Evolutionary conservation across 2,329 filamentous ascomycete species (phyloP).

Genomic region (Penicillium sp.): DNA sequence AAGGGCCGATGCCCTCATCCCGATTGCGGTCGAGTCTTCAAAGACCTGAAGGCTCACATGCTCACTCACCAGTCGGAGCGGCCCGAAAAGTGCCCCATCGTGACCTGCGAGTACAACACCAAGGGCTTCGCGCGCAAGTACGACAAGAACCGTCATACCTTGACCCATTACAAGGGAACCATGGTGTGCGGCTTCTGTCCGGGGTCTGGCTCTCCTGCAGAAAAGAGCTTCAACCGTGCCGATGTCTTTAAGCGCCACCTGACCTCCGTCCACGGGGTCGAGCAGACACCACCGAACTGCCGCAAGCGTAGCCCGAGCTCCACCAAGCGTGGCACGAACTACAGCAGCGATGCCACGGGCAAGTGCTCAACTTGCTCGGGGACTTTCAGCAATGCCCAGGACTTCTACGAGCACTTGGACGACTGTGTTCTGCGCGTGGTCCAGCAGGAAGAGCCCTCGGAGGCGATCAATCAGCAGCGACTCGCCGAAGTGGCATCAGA

Average conservation of each 20-base stretch:
- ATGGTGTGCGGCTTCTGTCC: conserved; percentile 97
- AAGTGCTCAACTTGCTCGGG: conserved; percentile 88
- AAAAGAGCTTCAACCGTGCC: conserved; percentile 93
- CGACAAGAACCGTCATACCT: conserved; percentile 89
- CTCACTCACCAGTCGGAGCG: conserved; percentile 87
- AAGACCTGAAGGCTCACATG: conserved; percentile 91
- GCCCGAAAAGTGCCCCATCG: conserved; percentile 90
- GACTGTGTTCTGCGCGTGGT: conserved; percentile 63
- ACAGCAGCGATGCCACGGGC: conserved; percentile 71
- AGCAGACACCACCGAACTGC: conserved; percentile 88
- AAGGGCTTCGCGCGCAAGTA: conserved; percentile 95
- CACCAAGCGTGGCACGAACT: conserved; percentile 63
- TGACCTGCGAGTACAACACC: conserved; percentile 83
- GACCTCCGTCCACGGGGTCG: conserved; percentile 84
- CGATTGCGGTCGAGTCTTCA: conserved; percentile 81
- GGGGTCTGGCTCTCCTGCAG: conserved; percentile 77
- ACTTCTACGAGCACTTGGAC: conserved; percentile 94
- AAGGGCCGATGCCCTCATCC: conserved; percentile 73
- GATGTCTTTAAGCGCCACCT: conserved; percentile 95
- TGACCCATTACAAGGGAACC: conserved; percentile 94
- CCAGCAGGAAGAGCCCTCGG: conserved; percentile 54
- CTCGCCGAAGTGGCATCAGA: conserved; percentile 58
- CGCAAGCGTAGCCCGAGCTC: conserved; percentile 62
- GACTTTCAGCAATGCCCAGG: conserved; percentile 80
- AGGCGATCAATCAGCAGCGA: conserved; percentile 54